Evolutionary conservation across 1,139 yeast genomes (phyloP).

Genomic region (Groenewaldozyma auringiensis): DNA sequence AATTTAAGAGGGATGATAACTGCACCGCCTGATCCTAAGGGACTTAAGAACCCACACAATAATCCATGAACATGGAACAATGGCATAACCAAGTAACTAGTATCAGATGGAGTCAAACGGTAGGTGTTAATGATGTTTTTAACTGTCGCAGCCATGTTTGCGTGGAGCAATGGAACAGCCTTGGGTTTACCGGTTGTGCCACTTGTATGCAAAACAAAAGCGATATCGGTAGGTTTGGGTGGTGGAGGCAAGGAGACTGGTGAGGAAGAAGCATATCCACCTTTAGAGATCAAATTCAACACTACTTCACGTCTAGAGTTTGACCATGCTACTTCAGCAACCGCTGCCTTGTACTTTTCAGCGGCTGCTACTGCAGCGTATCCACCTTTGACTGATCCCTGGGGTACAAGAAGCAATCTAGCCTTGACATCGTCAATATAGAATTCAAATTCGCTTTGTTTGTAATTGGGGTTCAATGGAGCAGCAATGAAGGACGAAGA

Average conservation of each 20-base stretch:
- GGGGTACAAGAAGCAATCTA: slow-evolving; percentile 48
- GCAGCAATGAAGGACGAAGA: slow-evolving; percentile 52
- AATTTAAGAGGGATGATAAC: slow-evolving; percentile 51
- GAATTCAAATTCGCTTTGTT: slow-evolving; percentile 51
- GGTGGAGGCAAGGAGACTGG: slow-evolving; percentile 33
- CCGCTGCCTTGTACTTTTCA: slow-evolving; percentile 36
- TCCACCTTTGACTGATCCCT: slow-evolving; percentile 35
- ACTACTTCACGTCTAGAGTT: slow-evolving; percentile 19
- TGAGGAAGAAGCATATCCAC: slow-evolving; percentile 10
- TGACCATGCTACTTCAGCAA: slow-evolving; percentile 47
- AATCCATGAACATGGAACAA: slow-evolving; percentile 67
- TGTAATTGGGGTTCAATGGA: slow-evolving; percentile 56
- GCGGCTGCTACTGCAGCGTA: slow-evolving; percentile 47
- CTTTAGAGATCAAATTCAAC: slow-evolving; percentile 22
- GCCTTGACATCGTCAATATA: slow-evolving; percentile 53
- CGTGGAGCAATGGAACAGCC: slow-evolving; percentile 60
- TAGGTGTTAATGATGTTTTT: slow-evolving; percentile 51
- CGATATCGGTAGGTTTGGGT: slow-evolving; percentile 41
- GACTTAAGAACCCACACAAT: slow-evolving; percentile 52
- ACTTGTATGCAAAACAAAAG: slow-evolving; percentile 58
- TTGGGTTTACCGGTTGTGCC: slow-evolving; percentile 71
- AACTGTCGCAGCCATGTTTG: slow-evolving; percentile 51
- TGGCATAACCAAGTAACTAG: slow-evolving; percentile 62
- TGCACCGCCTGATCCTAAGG: slow-evolving; percentile 53
- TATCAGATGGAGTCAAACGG: slow-evolving; percentile 40